Evolutionary conservation across 2,329 filamentous ascomycete species (phyloP), one percentile per base, ranked within the genome.

Genomic region (Emergomyces pasteurianus): DNA sequence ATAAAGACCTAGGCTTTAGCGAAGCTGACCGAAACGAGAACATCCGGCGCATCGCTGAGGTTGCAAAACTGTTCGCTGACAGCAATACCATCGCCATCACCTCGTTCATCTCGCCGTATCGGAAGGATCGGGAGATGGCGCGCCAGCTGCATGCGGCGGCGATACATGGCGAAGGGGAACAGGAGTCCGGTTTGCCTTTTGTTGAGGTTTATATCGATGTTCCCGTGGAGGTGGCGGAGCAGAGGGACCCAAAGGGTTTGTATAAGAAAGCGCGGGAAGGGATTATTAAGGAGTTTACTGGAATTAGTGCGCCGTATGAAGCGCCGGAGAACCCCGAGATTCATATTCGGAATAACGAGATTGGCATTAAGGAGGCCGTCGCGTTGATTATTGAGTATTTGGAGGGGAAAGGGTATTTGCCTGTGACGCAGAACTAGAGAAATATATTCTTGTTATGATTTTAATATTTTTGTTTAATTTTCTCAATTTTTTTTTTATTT

Each of bases 231-330:
- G 90, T 94, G 52, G 92, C 94, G 43, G 92, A 97, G 83, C 81
- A 92, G 83, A 86, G 94, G 65, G 94, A 99, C 72, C 94, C 94
- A 56, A 99, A 99, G 84, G 94, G 92, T 5, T 79, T 97, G 63
- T 99, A 99, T 79, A 96, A 96, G 83, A 96, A 96, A 84, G 94
- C 94, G 14, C 81, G 92, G 52, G 87, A 89, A 58, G 94, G 94
- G 52, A 86, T 95, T 75, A 97, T 97, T 77, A 94, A 95, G 77
- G 90, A 97, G 68, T 99, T 99, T 74, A 99, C 94, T 1, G 94
- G 94, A 60, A 90, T 97, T 70, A 92, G 87, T 66, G 91, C 92
- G 36, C 94, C 94, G 1, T 99, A 99, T 74, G 94, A 99, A 83
- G 89, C 85, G 63, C 94, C 94, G 5, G 79, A 86, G 73, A 85